Evolutionary conservation across 331 rosid genomes (phyloP), one percentile per base, ranked within the genome.

Genomic region (Prunus yedoensis): DNA sequence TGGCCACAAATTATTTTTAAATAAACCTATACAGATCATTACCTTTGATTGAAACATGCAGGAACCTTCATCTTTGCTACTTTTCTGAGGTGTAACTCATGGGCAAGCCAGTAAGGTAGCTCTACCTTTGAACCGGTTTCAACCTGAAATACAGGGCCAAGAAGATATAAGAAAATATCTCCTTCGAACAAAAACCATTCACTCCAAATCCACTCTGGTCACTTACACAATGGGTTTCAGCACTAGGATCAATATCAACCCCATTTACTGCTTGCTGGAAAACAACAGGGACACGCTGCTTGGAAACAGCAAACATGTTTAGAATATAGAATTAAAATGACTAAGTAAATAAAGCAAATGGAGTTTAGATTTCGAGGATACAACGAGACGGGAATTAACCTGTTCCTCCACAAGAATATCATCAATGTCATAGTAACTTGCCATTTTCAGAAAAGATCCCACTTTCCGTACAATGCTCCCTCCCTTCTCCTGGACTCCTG

Each of bases 21-120:
- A n/a, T 25, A 2, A 25, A 54, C 43, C 20, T 54, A 45, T 66
- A 59, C 43, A 20, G 50, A 59, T 21, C 54, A 79, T 78, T 94
- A 92, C 97, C 85, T 89, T 84, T 90, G 93, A 83, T 90, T 88
- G 81, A 94, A 92, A 84, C 97, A 88, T 52, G 90, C 18, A 54
- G 99, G 97, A 15, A 90, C 78, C 80, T 82, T 82, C 76, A 89
- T 83, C 47, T 89, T 84, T 59, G 77, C 93, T 45, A 90, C 89
- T 89, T 94, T 93, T 79, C 97, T 81, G 68, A 75, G 69, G 62
- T 94, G 95, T 41, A 94, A 84, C 75, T 94, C 96, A 46, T 89
- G 85, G 54, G 93, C 97, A 82, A 94, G 99, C 99, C 99, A 94
- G 77, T 91, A 92, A 28, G 99, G 97, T 73, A 94, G 85, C 74